Evolutionary conservation across 164 flowering plant genomes (phyloP), one percentile per base, ranked within the genome.

Genomic region (Sedum album): DNA sequence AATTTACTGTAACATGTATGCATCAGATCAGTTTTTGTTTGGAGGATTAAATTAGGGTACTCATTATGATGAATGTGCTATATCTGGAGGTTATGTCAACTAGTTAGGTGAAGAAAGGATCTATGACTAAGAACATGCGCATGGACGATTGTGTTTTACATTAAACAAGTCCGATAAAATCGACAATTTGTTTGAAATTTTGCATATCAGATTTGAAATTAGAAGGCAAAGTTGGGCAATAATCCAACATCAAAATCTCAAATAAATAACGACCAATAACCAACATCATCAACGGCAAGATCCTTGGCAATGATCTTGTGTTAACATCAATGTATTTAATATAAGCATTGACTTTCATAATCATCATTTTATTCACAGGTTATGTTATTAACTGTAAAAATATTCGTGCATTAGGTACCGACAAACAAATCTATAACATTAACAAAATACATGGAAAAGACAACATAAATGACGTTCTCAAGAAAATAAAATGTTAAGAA

Each of bases 261-360:
- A 13, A 14, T 14, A 44, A 11, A 5, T 44, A 44, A 44, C 17
- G 17, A 13, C 17, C 1, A 9, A 44, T 44, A 14, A 2, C 20
- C 18, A 44, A 44, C 26, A 51, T n/a, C 57, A 51, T 51, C 57
- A 51, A 51, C 57, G 57, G 57, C 57, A 21, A 51, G 57, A 51
- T 51, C 28, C 57, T 51, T 1, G 57, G 11, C 0, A 21, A 51
- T 7, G 26, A 21, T 51, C 26, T 21, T 51, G 26, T 51, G 57
- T 51, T 51, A 48, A 48, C 57, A 51, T 51, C 28, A 51, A 51
- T 9, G 1, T 44, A 5, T 51, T 51, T 51, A 51, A n/a, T n/a
- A 51, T 51, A 6, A n/a, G 26, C 5, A n/a, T n/a, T 11, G 57
- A 51, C 25, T 51, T 51, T 51, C 57, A n/a, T 21, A n/a, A 26